phyloP scores from a whole-genome alignment of 1,284 basidiomycete genomes.

The Tilletia horrida region DNA sequence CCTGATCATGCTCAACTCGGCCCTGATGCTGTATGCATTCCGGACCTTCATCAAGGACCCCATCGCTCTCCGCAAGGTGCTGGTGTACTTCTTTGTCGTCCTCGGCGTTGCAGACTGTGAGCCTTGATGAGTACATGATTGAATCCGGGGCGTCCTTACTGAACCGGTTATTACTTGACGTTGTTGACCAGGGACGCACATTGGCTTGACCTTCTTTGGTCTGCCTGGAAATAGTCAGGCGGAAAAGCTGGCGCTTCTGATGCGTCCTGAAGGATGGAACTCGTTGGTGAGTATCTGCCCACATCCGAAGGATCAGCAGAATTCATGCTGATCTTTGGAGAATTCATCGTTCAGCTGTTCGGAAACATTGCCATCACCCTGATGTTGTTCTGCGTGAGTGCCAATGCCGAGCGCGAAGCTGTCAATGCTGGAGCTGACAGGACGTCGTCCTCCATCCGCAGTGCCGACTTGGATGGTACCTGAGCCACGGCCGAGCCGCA shows the following conservation, averaged over 20 bases:
- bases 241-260: constrained; percentile 26
- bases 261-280: constrained; percentile 33
- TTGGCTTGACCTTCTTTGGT: constrained; percentile 36
- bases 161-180: not conserved
- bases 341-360: constrained; percentile 30
- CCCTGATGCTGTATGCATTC: constrained; percentile 35
- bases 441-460: not conserved
- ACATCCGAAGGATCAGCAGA: not conserved
- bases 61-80: constrained; percentile 26
- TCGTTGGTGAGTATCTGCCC: constrained; percentile 27
- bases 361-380: constrained; percentile 48
- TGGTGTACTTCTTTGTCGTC: constrained; percentile 37
- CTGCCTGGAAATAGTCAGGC: constrained; percentile 25
- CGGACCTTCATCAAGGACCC: constrained; percentile 26
- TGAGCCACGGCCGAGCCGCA: not conserved
- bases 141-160: not conserved
- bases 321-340: not conserved
- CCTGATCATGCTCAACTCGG: constrained; percentile 43
- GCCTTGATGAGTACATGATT: constrained; percentile 6
- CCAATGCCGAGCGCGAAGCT: not conserved
- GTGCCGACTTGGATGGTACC: constrained; percentile 12
- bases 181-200: constrained; percentile 33
- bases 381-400: constrained; percentile 38
- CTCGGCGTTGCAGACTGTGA: constrained; percentile 43
- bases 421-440: not conserved